These are phyloP conservation scores for Diaporthe citriasiana DNA, from an alignment of 2,329 filamentous ascomycete species.

Conservation along the genomic window DNA sequence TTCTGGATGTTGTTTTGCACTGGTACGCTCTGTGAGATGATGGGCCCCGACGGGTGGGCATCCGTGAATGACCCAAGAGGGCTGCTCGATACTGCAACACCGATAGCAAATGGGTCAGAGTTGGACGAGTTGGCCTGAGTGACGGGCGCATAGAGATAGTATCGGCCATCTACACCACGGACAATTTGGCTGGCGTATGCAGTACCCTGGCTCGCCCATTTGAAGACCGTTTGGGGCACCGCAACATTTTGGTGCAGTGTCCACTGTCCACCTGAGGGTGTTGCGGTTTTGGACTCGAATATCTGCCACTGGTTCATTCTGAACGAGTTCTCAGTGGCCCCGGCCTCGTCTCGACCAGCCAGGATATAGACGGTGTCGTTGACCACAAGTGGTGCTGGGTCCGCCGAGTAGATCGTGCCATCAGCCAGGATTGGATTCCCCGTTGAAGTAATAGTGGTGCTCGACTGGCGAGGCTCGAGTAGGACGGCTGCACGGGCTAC, in stretches of 20 bases:
- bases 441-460: conserved; percentile 46
- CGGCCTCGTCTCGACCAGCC: conserved; percentile 53
- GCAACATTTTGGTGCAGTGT: conserved; percentile 51
- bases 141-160: conserved; percentile 56
- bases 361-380: conserved; percentile 55
- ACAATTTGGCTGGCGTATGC: conserved; percentile 56
- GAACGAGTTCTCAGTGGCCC: conserved; percentile 50
- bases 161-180: conserved; percentile 51
- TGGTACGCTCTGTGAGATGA: conserved; percentile 52
- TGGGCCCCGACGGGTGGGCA: conserved; percentile 52
- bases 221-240: conserved; percentile 51
- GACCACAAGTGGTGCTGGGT: conserved; percentile 56
- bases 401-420: conserved; percentile 55
- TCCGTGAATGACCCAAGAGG: conserved; percentile 54
- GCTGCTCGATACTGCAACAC: conserved; percentile 53
- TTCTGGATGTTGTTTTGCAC: conserved; percentile 55
- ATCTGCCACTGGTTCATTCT: conserved; percentile 56
- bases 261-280: conserved; percentile 52
- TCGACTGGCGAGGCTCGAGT: conserved; percentile 6
- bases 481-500: background rate
- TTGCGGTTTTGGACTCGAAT: conserved; percentile 49
- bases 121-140: conserved; percentile 48
- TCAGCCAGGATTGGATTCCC: conserved; percentile 56
- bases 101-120: conserved; percentile 54
- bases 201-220: conserved; percentile 52